Evolutionary conservation across 2,329 filamentous ascomycete genomes (phyloP), one percentile per base, ranked within the genome.

Genomic region (Leptodontidium sp.): DNA sequence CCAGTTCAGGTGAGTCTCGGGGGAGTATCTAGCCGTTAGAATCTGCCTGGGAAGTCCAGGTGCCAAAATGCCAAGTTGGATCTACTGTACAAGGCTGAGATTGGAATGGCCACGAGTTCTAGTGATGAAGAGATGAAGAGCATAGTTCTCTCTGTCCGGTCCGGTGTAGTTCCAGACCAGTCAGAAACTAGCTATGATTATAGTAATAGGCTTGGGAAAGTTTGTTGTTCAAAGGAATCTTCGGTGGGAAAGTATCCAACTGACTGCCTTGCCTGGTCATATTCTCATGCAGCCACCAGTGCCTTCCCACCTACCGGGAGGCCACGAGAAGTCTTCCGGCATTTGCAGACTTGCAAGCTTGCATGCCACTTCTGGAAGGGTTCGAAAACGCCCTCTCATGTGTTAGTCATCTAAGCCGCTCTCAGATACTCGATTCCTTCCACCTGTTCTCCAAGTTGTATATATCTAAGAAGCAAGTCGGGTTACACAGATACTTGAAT

Each of bases 311-410:
- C 52, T n/a, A 55, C 26, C 26, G 52, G 52, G 17, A 55, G 7
- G 52, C 52, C 15, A 55, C 15, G 52, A 55, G 17, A 35, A 35
- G 26, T 2, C n/a, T 29, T 35, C 26, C 52, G 52, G 29, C 14
- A n/a, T 3, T 55, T 55, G 52, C 52, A 55, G 29, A 26, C 52
- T 55, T 55, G 52, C 26, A 55, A 29, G 38, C 38, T 40, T 40
- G 38, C 38, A 40, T 40, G 38, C 38, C 38, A 40, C 38, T 8
- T 12, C 7, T 40, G 7, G 5, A 40, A 11, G 7, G 38, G 38
- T 40, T 35, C 6, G 14, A 53, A 12, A 55, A 35, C 26, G 52
- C 52, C 52, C 29, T 53, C 29, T 35, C 52, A 55, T 15, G 52
- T 55, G 52, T 35, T 17, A 9, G 15, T n/a, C 8, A 35, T 35